Conservation (phyloP, 2,329 filamentous ascomycete species). For the Fusarium sp. region DNA sequence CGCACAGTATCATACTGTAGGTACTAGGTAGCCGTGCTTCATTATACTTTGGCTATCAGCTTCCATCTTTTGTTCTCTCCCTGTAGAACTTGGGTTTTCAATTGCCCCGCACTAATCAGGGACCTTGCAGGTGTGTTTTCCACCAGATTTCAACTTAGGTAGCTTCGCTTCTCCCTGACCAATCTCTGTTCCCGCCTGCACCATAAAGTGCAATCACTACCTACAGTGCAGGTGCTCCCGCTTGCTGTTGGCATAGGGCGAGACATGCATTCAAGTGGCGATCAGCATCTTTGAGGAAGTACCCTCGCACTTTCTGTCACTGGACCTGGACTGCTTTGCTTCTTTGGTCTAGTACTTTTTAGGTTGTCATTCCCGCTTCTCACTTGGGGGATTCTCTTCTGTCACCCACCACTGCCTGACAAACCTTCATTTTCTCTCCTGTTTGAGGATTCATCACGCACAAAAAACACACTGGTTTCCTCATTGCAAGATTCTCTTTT, state of each 20-base stretch:
- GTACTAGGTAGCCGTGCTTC: neutral
- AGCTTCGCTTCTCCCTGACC: neutral
- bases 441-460: slow-evolving; percentile 12
- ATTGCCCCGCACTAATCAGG: slow-evolving; percentile 41
- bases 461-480: slow-evolving; percentile 3
- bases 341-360: slow-evolving; percentile 27
- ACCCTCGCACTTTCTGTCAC: slow-evolving; percentile 6
- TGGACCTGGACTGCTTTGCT: slow-evolving; percentile 3
- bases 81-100: neutral
- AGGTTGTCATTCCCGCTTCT: slow-evolving; percentile 23
- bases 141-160: slow-evolving; percentile 38
- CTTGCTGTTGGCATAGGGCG: slow-evolving; percentile 5
- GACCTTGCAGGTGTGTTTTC: slow-evolving; percentile 39
- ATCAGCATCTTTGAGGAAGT: slow-evolving; percentile 8
- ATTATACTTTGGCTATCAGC: neutral
- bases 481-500: slow-evolving; percentile 5
- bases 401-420: slow-evolving; percentile 9
- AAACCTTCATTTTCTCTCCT: slow-evolving; percentile 27
- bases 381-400: slow-evolving; percentile 22
- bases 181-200: slow-evolving; percentile 14
- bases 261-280: slow-evolving; percentile 23
- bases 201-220: slow-evolving; percentile 5
- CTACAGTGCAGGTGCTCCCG: slow-evolving; percentile 1
- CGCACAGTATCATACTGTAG: neutral
- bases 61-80: slow-evolving; percentile 1